Evolutionary conservation across 495 filamentous ascomycete species (phyloP), one percentile per base, ranked within the genome.

Genomic region (Aspergillus funiculosus): DNA sequence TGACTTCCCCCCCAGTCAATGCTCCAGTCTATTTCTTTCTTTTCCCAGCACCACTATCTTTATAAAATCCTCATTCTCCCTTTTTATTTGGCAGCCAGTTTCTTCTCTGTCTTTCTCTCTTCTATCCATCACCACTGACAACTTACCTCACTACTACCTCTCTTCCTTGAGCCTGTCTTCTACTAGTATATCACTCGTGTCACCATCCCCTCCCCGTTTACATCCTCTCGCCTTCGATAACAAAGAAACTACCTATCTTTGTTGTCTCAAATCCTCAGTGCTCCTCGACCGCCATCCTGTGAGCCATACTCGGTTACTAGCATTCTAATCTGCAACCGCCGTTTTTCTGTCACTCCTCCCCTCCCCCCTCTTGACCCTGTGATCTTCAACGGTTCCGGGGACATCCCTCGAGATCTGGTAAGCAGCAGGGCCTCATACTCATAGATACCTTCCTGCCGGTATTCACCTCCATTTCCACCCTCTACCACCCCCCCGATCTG

Each of bases 51-150:
- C 22, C 27, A 42, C 22, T 22, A 34, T 34, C 37, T 49, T 49
- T 57, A 57, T 58, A 58, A 58, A 43, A 43, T 26, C 51, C 41
- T 43, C 41, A 43, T 14, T 41, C 30, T 42, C 43, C 53, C 48
- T 46, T 32, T 31, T 51, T 39, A 43, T 43, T 52, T 47, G 28
- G 22, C 8, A 17, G 2, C 36, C 40, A 30, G 48, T 40, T 39
- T 37, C 42, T 50, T 39, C 22, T 39, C 43, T 42, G 31, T 48
- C 30, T 36, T 43, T 46, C 34, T 30, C 34, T 39, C 46, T 47
- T 38, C 30, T 37, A 43, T 17, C 4, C 39, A 19, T 47, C 30
- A 27, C 13, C 21, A 45, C 26, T 22, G 20, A 18, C 18, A 18
- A 18, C 25, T 29, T 6, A 19, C 39, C 39, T 10, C 26, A 15